These are phyloP conservation scores for Kwoniella dendrophila DNA, from an alignment of 768 basidiomycete genomes.

Conservation along the genomic window DNA sequence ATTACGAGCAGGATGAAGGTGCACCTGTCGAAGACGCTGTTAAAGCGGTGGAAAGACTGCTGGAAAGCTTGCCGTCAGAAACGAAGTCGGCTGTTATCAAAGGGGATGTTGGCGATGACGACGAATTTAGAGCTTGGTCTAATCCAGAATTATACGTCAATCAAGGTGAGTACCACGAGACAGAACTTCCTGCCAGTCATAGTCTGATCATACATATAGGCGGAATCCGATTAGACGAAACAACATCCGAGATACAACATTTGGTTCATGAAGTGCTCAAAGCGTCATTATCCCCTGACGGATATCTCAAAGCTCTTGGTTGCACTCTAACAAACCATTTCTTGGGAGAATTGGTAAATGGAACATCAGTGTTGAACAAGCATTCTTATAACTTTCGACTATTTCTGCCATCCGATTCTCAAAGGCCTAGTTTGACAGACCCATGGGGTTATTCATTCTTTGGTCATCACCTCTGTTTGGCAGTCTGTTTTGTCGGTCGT, in stretches of 20 bases:
- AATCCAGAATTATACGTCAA: slow-evolving; percentile 50
- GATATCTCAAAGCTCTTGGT: slow-evolving; percentile 45
- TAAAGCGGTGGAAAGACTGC: slow-evolving; percentile 29
- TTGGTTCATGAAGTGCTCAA: slow-evolving; percentile 40
- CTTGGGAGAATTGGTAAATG: slow-evolving; percentile 47
- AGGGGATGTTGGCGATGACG: slow-evolving; percentile 31
- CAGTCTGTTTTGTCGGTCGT: slow-evolving; percentile 44
- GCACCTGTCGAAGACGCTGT: slow-evolving; percentile 38
- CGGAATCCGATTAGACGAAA: slow-evolving; percentile 47
- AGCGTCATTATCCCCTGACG: slow-evolving; percentile 36
- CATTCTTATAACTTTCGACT: slow-evolving; percentile 50
- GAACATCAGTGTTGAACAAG: slow-evolving; percentile 40
- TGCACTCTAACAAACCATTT: slow-evolving; percentile 49
- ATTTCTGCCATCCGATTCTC: slow-evolving; percentile 18
- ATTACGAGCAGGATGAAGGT: slow-evolving; percentile 43
- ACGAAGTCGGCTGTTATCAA: slow-evolving; percentile 28
- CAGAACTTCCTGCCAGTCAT: no score
- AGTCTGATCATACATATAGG: slow-evolving; percentile 20
- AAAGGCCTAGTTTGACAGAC: slow-evolving; percentile 21
- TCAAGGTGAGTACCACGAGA: slow-evolving; percentile 22
- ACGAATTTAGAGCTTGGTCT: slow-evolving; percentile 34
- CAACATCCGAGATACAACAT: slow-evolving; percentile 24
- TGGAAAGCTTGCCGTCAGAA: slow-evolving; percentile 24
- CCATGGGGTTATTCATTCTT: slow-evolving; percentile 51
- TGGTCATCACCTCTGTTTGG: slow-evolving; percentile 51